Evolutionary conservation across 768 basidiomycete species (phyloP), one percentile per base, ranked within the genome.

Genomic region (Leccinum arenicola): DNA sequence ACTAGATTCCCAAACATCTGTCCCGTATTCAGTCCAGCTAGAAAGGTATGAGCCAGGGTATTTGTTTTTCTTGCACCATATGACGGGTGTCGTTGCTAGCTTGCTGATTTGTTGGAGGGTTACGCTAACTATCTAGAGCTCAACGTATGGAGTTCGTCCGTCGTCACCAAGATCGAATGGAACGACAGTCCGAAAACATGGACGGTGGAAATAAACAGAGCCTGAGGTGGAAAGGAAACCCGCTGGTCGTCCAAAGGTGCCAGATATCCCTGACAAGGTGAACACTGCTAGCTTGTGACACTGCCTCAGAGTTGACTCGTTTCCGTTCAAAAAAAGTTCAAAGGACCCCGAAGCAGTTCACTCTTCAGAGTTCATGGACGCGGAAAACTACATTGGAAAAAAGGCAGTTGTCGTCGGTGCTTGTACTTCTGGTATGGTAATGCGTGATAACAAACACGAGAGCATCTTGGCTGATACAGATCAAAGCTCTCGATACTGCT

Each of bases 391-490:
- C 62, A 58, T 72, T 6, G 86, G 86, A 6, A 88, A 88, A 75
- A 87, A 83, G 63, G 86, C 82, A 6, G 75, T 88, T 1, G 76
- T 89, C n/a, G 75, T 90, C 2, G 87, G 88, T 14, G 81, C 87
- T 17, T 83, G 84, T 45, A 86, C 82, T 53, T 86, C 86, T 19
- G 80, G 81, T 81, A 65, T 17, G 2, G 14, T 54, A 27, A 4
- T 12, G 29, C 29, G 15, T 54, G 25, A 4, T 11, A 33, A 29
- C 35, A 36, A 33, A 14, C 6, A n/a, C 9, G 5, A 45, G 9
- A 17, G 3, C 25, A 61, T 55, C 23, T 23, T 56, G 27, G 59
- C 59, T 59, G 21, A 68, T 63, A 59, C 49, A 21, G 9, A 12
- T 4, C 33, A 6, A 61, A 73, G 74, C 58, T 8, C 76, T 76